Percentiles rank a stretch among this genome's conserved stretches.
Evolutionary conservation across 192 early-diverging fungal genomes (phyloP).

Genomic region (Dissophora globulifera): DNA sequence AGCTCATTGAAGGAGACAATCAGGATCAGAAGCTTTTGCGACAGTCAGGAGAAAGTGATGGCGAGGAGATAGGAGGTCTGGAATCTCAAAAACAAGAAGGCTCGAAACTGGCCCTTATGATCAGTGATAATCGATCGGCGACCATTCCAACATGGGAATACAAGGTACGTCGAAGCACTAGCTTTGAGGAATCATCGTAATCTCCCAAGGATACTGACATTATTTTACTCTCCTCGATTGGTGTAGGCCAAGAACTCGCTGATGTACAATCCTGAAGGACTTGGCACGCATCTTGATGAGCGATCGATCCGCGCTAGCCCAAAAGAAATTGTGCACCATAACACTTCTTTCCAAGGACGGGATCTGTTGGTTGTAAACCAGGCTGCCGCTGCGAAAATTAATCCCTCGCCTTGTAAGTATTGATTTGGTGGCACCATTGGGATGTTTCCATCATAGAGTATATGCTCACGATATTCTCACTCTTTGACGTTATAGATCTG

Average conservation of each 20-base stretch:
- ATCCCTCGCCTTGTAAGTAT: slow-evolving; percentile 25
- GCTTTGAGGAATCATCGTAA: not conserved
- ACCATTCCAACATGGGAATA: slow-evolving; percentile 67
- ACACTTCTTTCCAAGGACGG: slow-evolving; percentile 66
- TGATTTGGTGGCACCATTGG: not conserved
- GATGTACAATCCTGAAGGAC: slow-evolving; percentile 78
- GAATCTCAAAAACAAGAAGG: not conserved
- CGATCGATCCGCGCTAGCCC: slow-evolving; percentile 57
- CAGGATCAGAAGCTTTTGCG: slow-evolving; percentile 27
- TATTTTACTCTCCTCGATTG: not conserved
- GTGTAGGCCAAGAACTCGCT: slow-evolving; percentile 69
- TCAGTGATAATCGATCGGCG: slow-evolving; percentile 25
- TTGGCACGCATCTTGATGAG: slow-evolving; percentile 50
- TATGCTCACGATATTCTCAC: not conserved
- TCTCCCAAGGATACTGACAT: no score
- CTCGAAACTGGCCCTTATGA: slow-evolving; percentile 31
- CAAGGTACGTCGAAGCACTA: slow-evolving; percentile 50
- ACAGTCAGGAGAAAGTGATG: slow-evolving; percentile 16
- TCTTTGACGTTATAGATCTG: slow-evolving; percentile 51
- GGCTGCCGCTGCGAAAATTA: slow-evolving; percentile 27
- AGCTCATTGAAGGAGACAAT: slow-evolving; percentile 19
- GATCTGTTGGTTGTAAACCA: slow-evolving; percentile 43
- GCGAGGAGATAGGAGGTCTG: not conserved
- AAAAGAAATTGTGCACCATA: slow-evolving; percentile 69
- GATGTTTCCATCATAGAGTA: no score